Evolutionary conservation across 306 rosid genomes (phyloP).

Genomic region (Rosa multiflora): DNA sequence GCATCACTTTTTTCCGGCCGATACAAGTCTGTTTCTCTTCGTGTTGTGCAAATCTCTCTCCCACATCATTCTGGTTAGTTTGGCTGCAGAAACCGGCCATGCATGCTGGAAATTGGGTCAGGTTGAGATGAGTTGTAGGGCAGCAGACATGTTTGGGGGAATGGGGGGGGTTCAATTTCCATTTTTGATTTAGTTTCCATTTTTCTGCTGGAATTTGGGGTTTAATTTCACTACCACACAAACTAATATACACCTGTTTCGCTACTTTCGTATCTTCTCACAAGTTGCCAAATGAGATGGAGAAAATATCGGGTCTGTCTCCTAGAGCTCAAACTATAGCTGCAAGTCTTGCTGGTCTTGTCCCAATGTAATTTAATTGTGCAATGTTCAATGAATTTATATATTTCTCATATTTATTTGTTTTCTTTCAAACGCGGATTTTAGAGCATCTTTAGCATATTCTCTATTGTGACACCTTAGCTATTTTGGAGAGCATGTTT

Average conservation of each 20-base stretch:
- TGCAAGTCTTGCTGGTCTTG: neutral
- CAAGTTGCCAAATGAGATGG: neutral
- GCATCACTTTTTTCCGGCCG: neutral
- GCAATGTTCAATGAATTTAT: neutral
- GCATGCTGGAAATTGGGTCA: neutral
- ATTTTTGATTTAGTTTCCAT: neutral
- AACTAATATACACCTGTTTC: neutral
- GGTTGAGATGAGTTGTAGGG: conserved; percentile 13
- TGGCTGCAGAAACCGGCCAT: conserved; percentile 5
- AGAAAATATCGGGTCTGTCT: conserved; percentile 16
- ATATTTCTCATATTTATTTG: neutral
- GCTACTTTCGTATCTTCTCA: neutral
- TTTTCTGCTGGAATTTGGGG: neutral
- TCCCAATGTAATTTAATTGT: neutral
- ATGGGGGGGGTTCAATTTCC: neutral
- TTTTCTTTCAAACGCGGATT: neutral
- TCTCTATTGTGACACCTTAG: too few species aligned
- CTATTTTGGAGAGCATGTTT: too few species aligned
- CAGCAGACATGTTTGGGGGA: neutral
- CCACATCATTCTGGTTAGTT: conserved; percentile 3
- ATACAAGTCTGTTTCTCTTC: neutral
- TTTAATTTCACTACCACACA: conserved; percentile 8
- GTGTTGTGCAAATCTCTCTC: neutral
- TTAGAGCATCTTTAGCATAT: too few species aligned
- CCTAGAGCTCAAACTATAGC: neutral